Conservation (phyloP, 2,329 filamentous ascomycete genomes). For the Verticillium tricorpus region DNA sequence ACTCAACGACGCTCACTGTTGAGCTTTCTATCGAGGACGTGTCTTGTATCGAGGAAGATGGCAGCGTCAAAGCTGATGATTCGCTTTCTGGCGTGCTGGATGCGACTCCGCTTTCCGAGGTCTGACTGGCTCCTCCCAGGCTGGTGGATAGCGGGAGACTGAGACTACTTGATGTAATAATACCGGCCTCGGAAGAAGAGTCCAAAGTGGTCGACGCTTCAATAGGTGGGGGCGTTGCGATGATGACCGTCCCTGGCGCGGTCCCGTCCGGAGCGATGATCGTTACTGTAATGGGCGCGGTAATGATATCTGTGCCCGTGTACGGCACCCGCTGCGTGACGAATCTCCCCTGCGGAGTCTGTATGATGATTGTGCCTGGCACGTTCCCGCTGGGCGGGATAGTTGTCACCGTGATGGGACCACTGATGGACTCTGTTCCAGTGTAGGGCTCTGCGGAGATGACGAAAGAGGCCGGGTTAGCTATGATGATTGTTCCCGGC, state of each 20-base stretch:
- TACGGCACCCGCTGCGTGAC: not conserved
- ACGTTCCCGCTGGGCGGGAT: conserved; percentile 7
- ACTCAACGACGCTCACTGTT: not conserved
- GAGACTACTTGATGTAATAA: not conserved
- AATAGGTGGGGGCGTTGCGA: not conserved
- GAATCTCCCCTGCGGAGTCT: not conserved
- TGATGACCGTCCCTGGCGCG: conserved; percentile 6
- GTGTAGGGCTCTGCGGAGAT: conserved; percentile 7
- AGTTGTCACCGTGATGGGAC: conserved; percentile 8
- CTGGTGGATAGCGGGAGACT: not conserved
- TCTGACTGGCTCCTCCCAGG: not conserved
- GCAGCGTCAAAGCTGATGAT: not conserved
- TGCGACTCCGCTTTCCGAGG: not conserved
- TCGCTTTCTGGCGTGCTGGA: not conserved
- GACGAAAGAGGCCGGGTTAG: conserved; percentile 6
- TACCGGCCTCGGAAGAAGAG: not conserved
- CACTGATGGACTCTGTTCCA: not conserved
- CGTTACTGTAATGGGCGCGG: conserved; percentile 2
- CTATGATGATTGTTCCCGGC: conserved; percentile 7
- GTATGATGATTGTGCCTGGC: conserved; percentile 7
- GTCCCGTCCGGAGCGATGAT: conserved; percentile 5
- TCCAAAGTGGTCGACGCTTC: not conserved
- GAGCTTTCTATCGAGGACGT: not conserved
- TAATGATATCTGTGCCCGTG: conserved; percentile 2
- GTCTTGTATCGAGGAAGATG: not conserved